Evolutionary conservation across 1,139 yeast genomes (phyloP).

Genomic region (Lodderomyces jiufengensis): DNA sequence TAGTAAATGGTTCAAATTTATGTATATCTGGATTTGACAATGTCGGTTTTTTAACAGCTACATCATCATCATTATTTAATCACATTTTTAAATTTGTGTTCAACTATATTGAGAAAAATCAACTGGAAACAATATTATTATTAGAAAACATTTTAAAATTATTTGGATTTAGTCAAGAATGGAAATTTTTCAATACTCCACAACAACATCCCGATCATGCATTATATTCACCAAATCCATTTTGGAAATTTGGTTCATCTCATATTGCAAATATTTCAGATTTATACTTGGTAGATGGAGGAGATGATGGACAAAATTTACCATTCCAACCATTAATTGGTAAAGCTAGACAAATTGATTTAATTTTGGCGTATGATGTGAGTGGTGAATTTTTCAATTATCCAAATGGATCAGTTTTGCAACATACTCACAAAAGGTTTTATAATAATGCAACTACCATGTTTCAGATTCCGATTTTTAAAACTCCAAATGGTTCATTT

Average conservation of each 20-base stretch:
- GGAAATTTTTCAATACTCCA: conserved; percentile 20
- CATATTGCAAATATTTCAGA: conserved; percentile 17
- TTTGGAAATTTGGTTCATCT: conserved; percentile 30
- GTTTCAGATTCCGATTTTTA: conserved; percentile 19
- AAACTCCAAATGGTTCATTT: conserved; percentile 4
- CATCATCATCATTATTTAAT: conserved; percentile 71
- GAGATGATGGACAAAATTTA: conserved; percentile 44
- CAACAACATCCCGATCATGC: conserved; percentile 62
- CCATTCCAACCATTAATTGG: conserved; percentile 39
- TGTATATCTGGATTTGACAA: conserved; percentile 66
- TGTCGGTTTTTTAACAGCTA: conserved; percentile 68
- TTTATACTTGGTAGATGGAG: conserved; percentile 41
- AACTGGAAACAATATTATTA: conserved; percentile 38
- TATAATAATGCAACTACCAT: conserved; percentile 15
- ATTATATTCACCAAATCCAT: conserved; percentile 73
- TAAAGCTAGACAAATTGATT: conserved; percentile 27
- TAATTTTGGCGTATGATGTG: conserved; percentile 36
- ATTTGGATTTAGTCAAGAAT: conserved; percentile 42
- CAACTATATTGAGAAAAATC: conserved; percentile 35
- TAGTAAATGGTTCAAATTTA: conserved; percentile 19
- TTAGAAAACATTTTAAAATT: conserved; percentile 41
- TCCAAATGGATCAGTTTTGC: conserved; percentile 37
- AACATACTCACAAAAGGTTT: conserved; percentile 20
- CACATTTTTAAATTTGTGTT: conserved; percentile 48
- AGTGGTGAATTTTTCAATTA: conserved; percentile 36